Base-by-base conservation (phyloP, 176 grass and related monocot species). In the bread wheat (Triticum aestivum) region DNA sequence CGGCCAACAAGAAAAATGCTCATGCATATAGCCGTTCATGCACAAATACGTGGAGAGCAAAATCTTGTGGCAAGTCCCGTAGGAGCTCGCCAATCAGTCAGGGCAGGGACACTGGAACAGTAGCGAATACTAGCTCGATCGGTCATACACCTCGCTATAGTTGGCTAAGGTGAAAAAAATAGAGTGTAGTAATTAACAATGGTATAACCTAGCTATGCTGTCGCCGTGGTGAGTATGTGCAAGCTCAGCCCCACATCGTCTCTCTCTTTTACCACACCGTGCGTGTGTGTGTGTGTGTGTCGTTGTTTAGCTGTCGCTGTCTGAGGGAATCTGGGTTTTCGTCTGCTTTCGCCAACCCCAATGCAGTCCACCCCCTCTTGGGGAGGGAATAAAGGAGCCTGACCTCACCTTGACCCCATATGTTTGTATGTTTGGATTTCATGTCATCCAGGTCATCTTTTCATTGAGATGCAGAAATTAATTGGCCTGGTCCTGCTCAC, bases 301-400 rank as follows among this genome's bases (percentile, higher is more conserved):
- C 49, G 73, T 91, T 86, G 87, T 87, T 83, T 87, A 89, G 17
- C 86, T 51, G 77, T 97, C 92, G 24, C 77, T 89, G 83, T 94
- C 90, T 20, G 17, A 81, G 88, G 90, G 95, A 97, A 97, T 97
- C 95, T 94, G 81, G 81, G 66, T 92, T 97, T 89, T 88, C 75
- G 84, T 94, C 86, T 89, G 86, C 95, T 97, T 97, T 97, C 26
- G 61, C 67, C 54, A 49, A 62, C 20, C 87, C 86, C 92, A 82
- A 94, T 88, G 95, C 88, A 91, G 88, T 79, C 84, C 78, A 59
- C 79, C 71, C 72, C 75, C 41, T 82, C 76, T 78, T 66, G 82
- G 82, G 63, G 91, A 83, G 82, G 87, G 94, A 96, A 93, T 96
- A 96, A 96, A 96, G 94, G 78, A 32, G 5, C 11, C 64, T 21